Conservation (phyloP, 306 rosid genomes). For the Hippophae rhamnoides region DNA sequence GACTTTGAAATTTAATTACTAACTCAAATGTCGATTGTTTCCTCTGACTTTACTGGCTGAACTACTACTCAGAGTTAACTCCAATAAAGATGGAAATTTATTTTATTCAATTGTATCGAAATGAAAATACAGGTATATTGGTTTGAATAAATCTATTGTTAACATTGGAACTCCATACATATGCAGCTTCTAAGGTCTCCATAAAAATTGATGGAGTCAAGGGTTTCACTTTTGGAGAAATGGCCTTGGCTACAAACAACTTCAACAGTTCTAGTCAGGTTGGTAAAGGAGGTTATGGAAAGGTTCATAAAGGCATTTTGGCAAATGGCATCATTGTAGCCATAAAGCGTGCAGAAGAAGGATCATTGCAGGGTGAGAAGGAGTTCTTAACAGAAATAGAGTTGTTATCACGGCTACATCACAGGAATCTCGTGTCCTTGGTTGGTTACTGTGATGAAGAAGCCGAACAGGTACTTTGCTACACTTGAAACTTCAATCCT, state of each 20-base stretch:
- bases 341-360: constrained; percentile 67
- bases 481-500: not conserved
- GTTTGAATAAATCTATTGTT: not conserved
- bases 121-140: not conserved
- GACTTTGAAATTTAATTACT: too few species aligned
- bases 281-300: constrained; percentile 87
- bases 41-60: too few species aligned
- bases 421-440: constrained; percentile 66
- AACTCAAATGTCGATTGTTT: too few species aligned
- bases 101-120: not conserved
- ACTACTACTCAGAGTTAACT: too few species aligned
- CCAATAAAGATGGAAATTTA: not conserved
- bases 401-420: constrained; percentile 73
- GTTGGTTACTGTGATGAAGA: constrained; percentile 69
- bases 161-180: constrained; percentile 12
- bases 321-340: constrained; percentile 46
- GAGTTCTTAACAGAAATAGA: constrained; percentile 85
- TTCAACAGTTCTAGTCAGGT: constrained; percentile 43
- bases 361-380: constrained; percentile 72
- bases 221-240: constrained; percentile 50
- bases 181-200: constrained; percentile 43
- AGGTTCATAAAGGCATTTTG: constrained; percentile 62
- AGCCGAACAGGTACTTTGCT: constrained; percentile 39
- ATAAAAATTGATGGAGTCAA: constrained; percentile 65
- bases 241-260: constrained; percentile 51